Evolutionary conservation across 208 protist species (phyloP).

Genomic region (Borovskyia barvae): DNA sequence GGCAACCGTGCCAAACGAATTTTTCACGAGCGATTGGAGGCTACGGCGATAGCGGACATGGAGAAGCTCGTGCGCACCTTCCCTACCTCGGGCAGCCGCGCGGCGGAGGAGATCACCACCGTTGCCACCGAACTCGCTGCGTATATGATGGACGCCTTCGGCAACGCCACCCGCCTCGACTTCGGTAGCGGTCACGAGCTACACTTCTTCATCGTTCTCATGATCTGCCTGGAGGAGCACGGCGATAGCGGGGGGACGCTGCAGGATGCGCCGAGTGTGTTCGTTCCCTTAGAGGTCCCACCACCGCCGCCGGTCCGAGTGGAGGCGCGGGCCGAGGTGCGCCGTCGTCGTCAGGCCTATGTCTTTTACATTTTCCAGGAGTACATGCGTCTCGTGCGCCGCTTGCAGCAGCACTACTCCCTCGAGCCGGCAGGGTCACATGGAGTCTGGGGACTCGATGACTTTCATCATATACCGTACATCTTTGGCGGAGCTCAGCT

Average conservation of each 20-base stretch:
- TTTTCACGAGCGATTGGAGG: conserved; percentile 67
- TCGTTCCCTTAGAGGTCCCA: conserved; percentile 31
- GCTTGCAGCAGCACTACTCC: conserved; percentile 80
- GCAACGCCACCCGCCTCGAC: conserved; percentile 96
- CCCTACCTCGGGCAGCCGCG: conserved; percentile 14
- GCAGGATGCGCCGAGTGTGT: conserved; percentile 22
- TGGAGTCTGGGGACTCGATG: conserved; percentile 99
- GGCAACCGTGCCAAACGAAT: conserved; percentile 82
- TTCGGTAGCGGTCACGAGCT: conserved; percentile 99
- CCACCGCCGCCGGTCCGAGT: conserved; percentile 36
- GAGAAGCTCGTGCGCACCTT: conserved; percentile 48
- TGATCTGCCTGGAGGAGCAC: conserved; percentile 82
- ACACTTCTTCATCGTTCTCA: conserved; percentile 95
- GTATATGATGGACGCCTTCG: conserved; percentile 95
- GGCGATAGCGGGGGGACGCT: conserved; percentile 60
- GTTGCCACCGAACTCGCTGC: conserved; percentile 76
- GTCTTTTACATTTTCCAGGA: conserved; percentile 88
- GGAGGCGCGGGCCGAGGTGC: conserved; percentile 11
- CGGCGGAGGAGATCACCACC: conserved; percentile 16
- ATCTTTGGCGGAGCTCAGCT: conserved; percentile 96
- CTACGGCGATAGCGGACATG: conserved; percentile 41
- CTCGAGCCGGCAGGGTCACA: conserved; percentile 97
- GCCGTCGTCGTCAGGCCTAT: conserved; percentile 62
- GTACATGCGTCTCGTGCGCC: conserved; percentile 94
- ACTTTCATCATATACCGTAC: conserved; percentile 99